phyloP scores from a whole-genome alignment of 805 yeast genomes.

The Ascoidea rubescens region DNA sequence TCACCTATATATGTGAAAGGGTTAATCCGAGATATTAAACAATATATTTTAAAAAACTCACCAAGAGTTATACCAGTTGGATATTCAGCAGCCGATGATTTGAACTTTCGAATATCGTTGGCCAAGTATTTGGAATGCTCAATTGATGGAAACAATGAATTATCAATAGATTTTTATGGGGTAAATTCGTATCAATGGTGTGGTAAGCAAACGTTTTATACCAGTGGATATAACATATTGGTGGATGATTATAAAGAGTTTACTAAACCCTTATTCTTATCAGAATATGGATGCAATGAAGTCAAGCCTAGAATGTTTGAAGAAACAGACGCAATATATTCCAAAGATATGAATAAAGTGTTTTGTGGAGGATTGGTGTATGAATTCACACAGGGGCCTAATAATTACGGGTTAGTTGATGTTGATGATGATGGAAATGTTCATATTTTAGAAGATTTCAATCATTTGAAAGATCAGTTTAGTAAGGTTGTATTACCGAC shows the following conservation, averaged over 20 bases:
- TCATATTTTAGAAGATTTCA: slow-evolving; percentile 31
- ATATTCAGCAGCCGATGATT: slow-evolving; percentile 92
- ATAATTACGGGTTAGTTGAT: slow-evolving; percentile 65
- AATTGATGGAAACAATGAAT: slow-evolving; percentile 31
- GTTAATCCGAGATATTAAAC: slow-evolving; percentile 68
- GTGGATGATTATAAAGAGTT: slow-evolving; percentile 57
- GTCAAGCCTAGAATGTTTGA: slow-evolving; percentile 68
- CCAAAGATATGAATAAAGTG: slow-evolving; percentile 56
- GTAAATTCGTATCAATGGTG: slow-evolving; percentile 70
- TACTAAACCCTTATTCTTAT: slow-evolving; percentile 69
- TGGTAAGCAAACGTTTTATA: slow-evolving; percentile 70
- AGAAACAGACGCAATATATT: slow-evolving; percentile 58
- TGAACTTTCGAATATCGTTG: slow-evolving; percentile 58
- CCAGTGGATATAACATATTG: slow-evolving; percentile 64
- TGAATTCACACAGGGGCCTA: slow-evolving; percentile 67
- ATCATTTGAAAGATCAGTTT: slow-evolving; percentile 32
- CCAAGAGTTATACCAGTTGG: slow-evolving; percentile 77
- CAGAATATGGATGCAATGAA: slow-evolving; percentile 87
- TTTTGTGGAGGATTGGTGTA: slow-evolving; percentile 82
- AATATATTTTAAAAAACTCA: slow-evolving; percentile 43
- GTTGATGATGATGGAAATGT: slow-evolving; percentile 27
- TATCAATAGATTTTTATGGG: slow-evolving; percentile 65
- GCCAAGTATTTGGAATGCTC: slow-evolving; percentile 74
- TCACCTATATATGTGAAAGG: slow-evolving; percentile 75
- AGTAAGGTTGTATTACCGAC: slow-evolving; percentile 20